Evolutionary conservation across 2,329 filamentous ascomycete genomes (phyloP), one percentile per base, ranked within the genome.

Genomic region (Colletotrichum echinochloae): DNA sequence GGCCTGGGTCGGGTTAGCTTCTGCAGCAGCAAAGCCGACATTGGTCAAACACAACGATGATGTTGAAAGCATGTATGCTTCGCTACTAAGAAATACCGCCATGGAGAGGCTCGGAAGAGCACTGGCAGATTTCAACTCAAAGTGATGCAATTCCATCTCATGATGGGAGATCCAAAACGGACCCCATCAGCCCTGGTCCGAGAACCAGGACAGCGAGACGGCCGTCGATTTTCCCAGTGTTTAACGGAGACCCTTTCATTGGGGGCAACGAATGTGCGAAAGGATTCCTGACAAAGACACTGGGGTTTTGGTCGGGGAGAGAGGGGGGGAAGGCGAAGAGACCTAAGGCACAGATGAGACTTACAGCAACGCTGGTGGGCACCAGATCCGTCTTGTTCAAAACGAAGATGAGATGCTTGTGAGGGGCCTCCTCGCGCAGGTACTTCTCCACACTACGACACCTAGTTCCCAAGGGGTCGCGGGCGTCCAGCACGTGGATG

Each of bases 1-100:
- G 77, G 96, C 95, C 96, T 98, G 80, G 77, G 75, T 55, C 75
- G 72, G 62, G 71, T 75, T 73, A 81, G 80, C 73, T 75, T 65
- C 26, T 35, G 62, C 59, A 67, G 65, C 56, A 69, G 65, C 28
- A 64, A 64, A 64, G 56, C 59, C 71, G 57, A 67, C 11, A 49
- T 68, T 37, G 49, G 5, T 20, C 44, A 65, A 52, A 66, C 55
- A 44, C 46, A 51, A 48, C 66, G 46, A 70, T 18, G 20, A 72
- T 77, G 74, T 56, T 75, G 61, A 75, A 66, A 74, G 78, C 76
- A 83, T 87, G 85, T 99, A 89, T 95, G 95, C 92, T 92, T 93
- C 93, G 92, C 94, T 92, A 98, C 96, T 99, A 99, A 97, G 96
- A 98, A 93, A 87, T 72, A 88, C 88, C 89, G 89, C 92, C 90